phyloP scores from a whole-genome alignment of 192 early-diverging fungal species.

The Mortierella antarctica region DNA sequence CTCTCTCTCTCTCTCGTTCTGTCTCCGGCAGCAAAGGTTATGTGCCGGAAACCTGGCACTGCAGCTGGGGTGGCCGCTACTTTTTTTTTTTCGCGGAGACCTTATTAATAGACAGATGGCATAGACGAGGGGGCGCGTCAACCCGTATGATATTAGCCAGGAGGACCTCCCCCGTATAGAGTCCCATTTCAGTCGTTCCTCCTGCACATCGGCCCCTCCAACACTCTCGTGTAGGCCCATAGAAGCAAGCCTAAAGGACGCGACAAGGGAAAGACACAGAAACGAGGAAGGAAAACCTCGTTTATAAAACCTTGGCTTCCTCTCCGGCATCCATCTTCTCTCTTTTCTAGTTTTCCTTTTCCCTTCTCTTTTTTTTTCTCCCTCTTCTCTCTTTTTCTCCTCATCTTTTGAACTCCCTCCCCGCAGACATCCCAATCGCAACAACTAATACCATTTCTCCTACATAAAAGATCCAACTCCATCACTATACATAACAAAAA shows the following conservation, averaged over 20 bases:
- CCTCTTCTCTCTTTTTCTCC: neutral
- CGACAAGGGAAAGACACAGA: neutral
- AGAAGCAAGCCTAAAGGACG: too few relatives aligned
- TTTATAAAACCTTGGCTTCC: neutral
- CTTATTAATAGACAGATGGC: too few relatives aligned
- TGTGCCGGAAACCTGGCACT: neutral
- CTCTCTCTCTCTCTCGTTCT: neutral
- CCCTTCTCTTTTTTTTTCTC: neutral
- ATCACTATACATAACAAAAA: neutral
- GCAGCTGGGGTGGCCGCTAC: too few relatives aligned
- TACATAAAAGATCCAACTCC: neutral
- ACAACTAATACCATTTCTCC: neutral
- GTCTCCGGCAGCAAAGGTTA: neutral
- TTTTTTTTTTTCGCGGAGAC: too few relatives aligned
- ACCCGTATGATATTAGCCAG: too few relatives aligned
- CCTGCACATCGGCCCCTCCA: too few relatives aligned
- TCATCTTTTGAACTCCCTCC: neutral
- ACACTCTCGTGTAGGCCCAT: too few relatives aligned
- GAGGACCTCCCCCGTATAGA: too few relatives aligned
- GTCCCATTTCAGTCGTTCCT: too few relatives aligned
- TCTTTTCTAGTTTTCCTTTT: conserved; percentile 2
- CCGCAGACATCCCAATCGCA: neutral
- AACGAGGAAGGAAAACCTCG: neutral
- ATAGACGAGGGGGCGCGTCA: too few relatives aligned
- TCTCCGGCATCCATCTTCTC: neutral